phyloP scores from a whole-genome alignment of 2,329 filamentous ascomycete genomes.

The Juglanconis sp. region DNA sequence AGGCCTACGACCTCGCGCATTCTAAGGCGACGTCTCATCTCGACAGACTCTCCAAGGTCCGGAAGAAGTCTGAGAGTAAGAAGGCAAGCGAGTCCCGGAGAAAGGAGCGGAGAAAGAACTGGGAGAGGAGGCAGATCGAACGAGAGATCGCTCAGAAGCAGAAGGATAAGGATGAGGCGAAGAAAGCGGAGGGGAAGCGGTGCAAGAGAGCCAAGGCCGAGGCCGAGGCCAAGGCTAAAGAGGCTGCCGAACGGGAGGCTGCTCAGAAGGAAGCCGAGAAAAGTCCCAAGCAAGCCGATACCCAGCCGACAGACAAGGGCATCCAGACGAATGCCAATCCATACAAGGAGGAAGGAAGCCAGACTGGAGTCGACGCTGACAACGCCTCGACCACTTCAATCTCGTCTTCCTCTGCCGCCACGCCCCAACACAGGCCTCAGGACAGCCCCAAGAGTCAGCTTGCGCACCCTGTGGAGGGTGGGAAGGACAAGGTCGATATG shows the following conservation, averaged over 20 bases:
- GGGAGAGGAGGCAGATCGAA: slow-evolving; percentile 35
- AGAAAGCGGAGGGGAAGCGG: slow-evolving; percentile 35
- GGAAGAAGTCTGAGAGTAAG: slow-evolving; percentile 48
- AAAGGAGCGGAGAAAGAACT: slow-evolving; percentile 36
- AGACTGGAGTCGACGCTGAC: slow-evolving; percentile 5
- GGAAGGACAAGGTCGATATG: slow-evolving; percentile 32
- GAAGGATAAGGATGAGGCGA: slow-evolving; percentile 40
- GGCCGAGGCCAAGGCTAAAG: slow-evolving; percentile 23
- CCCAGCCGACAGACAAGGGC: slow-evolving; percentile 17
- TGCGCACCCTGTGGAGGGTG: slow-evolving; percentile 18
- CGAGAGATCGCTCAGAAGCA: slow-evolving; percentile 37
- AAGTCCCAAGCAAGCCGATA: slow-evolving; percentile 16
- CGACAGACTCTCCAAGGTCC: slow-evolving; percentile 41
- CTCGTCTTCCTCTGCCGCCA: slow-evolving; percentile 21
- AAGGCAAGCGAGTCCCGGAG: slow-evolving; percentile 43
- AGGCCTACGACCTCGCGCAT: slow-evolving; percentile 69
- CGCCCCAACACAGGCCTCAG: slow-evolving; percentile 24
- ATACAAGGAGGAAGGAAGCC: slow-evolving; percentile 11
- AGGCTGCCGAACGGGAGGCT: slow-evolving; percentile 17
- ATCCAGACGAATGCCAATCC: slow-evolving; percentile 5
- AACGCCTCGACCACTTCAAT: slow-evolving; percentile 20
- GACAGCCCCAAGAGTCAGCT: slow-evolving; percentile 28
- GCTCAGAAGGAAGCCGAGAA: slow-evolving; percentile 22
- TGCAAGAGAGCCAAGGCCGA: slow-evolving; percentile 35
- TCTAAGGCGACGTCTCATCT: slow-evolving; percentile 47